Base-by-base conservation (phyloP, 2,329 filamentous ascomycete species). In the Phialocephala subalpina region DNA sequence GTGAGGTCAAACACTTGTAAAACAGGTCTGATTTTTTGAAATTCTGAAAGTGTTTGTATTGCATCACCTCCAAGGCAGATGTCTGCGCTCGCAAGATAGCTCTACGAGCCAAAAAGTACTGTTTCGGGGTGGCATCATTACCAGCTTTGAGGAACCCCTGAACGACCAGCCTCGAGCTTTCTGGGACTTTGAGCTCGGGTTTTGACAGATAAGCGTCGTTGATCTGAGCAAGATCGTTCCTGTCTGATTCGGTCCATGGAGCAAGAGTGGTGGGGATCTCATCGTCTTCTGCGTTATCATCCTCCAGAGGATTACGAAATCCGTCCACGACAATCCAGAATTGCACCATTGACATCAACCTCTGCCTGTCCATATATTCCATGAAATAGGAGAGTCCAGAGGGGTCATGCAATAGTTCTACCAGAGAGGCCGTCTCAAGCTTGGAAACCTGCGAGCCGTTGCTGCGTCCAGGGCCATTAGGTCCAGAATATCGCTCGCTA, bases 291-390 rank as follows among this genome's bases (percentile, higher is more conserved):
- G 90, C 90, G 40, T 90, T 90, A 73, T 92, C 91, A 70, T 95
- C 92, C 78, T 99, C 96, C 2, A 99, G 82, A 0, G 96, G 97
- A 73, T 97, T 97, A 49, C 97, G 91, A 73, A 98, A 93, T 0
- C 96, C 95, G 79, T 99, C 96, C 6, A 98, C 96, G 2, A 98
- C 96, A 47, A 99, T 90, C 94, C 95, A 99, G 78, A 98, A 99
- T 75, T 99, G 96, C 6, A 99, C 94, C 56, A 97, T 82, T 16
- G 92, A 87, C 90, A 98, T 95, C 29, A 95, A 83, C 18, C 87
- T 86, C 76, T 94, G 92, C 49, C 96, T 90, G 77, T 99, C 96
- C 96, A 99, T 99, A 75, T 94, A 98, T 77, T 99, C 96, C 96
- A 99, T 99, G 80, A 99, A 98, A 77, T 97, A 99, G 2, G 96